These are phyloP conservation scores for Metschnikowia borealis DNA, from an alignment of 805 yeast species.

Conservation along the genomic window DNA sequence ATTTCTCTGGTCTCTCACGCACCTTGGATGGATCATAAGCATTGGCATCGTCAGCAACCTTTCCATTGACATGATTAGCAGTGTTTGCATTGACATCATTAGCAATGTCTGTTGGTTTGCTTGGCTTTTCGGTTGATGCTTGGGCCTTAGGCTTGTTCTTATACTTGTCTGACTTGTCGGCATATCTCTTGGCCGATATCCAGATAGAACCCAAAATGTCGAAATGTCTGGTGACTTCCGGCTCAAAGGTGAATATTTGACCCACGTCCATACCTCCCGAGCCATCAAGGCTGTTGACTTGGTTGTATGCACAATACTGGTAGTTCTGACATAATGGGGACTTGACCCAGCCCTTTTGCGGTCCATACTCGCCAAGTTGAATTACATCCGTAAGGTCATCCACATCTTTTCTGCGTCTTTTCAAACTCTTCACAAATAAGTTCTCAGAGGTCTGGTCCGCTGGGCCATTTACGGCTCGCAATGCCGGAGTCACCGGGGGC, in stretches of 20 bases:
- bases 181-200: conserved; percentile 22
- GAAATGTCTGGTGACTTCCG: conserved; percentile 12
- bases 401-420: conserved; percentile 24
- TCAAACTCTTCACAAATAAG: conserved; percentile 18
- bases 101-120: not conserved
- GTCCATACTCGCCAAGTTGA: conserved; percentile 24
- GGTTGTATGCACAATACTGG: conserved; percentile 38
- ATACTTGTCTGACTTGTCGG: conserved; percentile 11
- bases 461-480: conserved; percentile 22
- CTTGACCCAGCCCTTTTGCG: conserved; percentile 44
- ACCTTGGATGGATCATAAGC: conserved; percentile 8
- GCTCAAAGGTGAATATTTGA: conserved; percentile 20
- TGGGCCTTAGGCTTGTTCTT: not conserved
- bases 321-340: conserved; percentile 32
- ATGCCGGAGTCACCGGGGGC: conserved; percentile 37
- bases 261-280: conserved; percentile 21
- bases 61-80: not conserved
- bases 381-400: conserved; percentile 26
- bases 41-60: not conserved
- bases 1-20: conserved; percentile 11
- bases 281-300: conserved; percentile 20
- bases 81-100: not conserved
- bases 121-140: not conserved
- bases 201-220: conserved; percentile 36
- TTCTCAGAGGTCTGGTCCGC: conserved; percentile 19